Conservation (phyloP, 148 eudicot genomes). For the Rhododendron griersonianum region DNA sequence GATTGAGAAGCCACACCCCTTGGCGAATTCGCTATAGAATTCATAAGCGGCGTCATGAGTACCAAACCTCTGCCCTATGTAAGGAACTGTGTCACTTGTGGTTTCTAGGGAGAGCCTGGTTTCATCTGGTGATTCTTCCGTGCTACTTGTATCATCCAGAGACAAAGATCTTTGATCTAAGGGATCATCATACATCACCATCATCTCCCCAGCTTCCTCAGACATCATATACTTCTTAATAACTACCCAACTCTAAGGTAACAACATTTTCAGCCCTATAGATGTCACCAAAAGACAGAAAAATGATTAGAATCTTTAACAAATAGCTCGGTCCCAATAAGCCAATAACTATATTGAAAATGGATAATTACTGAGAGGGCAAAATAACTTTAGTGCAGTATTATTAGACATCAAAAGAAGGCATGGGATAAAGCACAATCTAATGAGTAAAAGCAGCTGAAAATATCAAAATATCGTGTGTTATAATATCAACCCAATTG, state of each 20-base stretch:
- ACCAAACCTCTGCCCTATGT: constrained; percentile 81
- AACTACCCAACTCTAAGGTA: constrained; percentile 10
- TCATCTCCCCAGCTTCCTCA: constrained; percentile 50
- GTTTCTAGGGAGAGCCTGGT: constrained; percentile 55
- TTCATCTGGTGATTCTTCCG: constrained; percentile 78
- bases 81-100: constrained; percentile 61
- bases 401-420: not conserved
- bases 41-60: constrained; percentile 92
- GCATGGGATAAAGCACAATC: not conserved
- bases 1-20: constrained; percentile 86
- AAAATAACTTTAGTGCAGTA: not conserved
- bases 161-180: constrained; percentile 84
- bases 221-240: constrained; percentile 37
- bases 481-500: not conserved
- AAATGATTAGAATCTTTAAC: not conserved
- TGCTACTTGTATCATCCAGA: constrained; percentile 73
- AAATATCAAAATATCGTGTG: not conserved
- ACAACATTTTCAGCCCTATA: constrained; percentile 10
- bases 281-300: not conserved
- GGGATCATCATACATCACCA: constrained; percentile 65
- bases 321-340: not conserved
- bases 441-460: not conserved
- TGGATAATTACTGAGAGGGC: not conserved
- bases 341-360: not conserved
- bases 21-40: constrained; percentile 83